phyloP scores from a whole-genome alignment of 257 asterid genomes.

The Avicennia marina region DNA sequence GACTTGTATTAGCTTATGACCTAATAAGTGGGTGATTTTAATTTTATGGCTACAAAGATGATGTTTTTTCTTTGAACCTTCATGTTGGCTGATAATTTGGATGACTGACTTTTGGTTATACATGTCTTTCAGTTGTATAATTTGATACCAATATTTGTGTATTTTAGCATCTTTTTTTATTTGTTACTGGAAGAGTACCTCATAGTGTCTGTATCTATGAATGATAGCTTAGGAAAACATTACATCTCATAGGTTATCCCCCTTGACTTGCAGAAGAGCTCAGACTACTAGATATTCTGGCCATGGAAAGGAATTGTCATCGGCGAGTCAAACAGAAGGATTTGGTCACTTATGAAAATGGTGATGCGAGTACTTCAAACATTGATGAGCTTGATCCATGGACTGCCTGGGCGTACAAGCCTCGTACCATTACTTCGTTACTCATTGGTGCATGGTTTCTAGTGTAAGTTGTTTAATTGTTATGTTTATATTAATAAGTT shows the following conservation, averaged over 20 bases:
- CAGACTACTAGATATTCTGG: too few relatives aligned
- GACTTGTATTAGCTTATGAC: neutral
- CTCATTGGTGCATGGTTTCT: conserved; percentile 93
- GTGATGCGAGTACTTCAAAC: conserved; percentile 37
- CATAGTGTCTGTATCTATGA: neutral
- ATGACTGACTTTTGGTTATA: neutral
- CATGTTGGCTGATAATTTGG: conserved; percentile 1
- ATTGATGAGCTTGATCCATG: conserved; percentile 86
- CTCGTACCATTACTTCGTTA: conserved; percentile 76
- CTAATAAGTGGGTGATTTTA: conserved; percentile 2
- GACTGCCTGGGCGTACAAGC: conserved; percentile 99
- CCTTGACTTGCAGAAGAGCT: conserved; percentile 17
- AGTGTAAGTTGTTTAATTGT: conserved; percentile 55
- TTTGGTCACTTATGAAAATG: conserved; percentile 57
- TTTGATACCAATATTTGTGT: conserved; percentile 9
- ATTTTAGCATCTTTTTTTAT: neutral
- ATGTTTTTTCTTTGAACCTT: neutral
- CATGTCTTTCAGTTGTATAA: conserved; percentile 13
- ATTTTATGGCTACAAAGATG: neutral
- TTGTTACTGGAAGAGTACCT: neutral
- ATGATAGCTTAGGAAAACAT: neutral
- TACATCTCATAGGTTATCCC: conserved; percentile 1
- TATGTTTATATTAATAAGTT: too few relatives aligned
- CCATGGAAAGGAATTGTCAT: conserved; percentile 57
- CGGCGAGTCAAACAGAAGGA: conserved; percentile 49